Base-by-base conservation (phyloP, 306 rosid genomes). In the Cicer yamashitae region DNA sequence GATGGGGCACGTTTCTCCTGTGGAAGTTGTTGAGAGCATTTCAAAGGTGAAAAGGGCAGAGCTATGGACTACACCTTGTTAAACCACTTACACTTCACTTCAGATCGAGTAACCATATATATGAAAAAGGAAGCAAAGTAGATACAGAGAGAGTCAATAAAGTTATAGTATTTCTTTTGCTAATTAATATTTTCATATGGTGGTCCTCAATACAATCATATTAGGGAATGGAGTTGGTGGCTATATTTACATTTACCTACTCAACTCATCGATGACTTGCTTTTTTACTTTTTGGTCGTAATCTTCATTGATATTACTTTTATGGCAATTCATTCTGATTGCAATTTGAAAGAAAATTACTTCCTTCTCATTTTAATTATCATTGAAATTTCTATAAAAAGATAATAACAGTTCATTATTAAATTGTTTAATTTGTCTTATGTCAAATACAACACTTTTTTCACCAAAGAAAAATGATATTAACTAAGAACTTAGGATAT, bases 31-130 rank as follows among this genome's bases (percentile, higher is more conserved):
- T 22, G 89, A 94, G 82, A 94, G 97, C 84, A 81, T 94, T 81
- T 94, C 98, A 7, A 94, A 87, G 89, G 91, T 94, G 41, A 94
- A 89, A 70, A 91, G 83, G 54, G 98, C 98, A 0, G 98, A 94
- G 78, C 71, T 94, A 22, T 87, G 96, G 90, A 66, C 84, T 10
- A 37, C 61, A 37, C 12, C 79, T 67, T 75, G 73, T 59, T 69
- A 37, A 70, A 75, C 52, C 77, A 82, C 57, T 47, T 82, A 0
- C 15, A 14, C 22, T 7, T 10, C 15, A 14, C 10, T 7, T 10
- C 45, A 75, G 14, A 69, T 20, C 73, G 46, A 75, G 50, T 34
- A 70, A 71, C 79, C 76, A 47, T 82, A 30, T 30, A 30, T 30
- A 30, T 30, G 37, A 30, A 66, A 64, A 65, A 40, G 60, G 67